Conservation (phyloP, 805 yeast genomes). For the Komagataella ulmi region DNA sequence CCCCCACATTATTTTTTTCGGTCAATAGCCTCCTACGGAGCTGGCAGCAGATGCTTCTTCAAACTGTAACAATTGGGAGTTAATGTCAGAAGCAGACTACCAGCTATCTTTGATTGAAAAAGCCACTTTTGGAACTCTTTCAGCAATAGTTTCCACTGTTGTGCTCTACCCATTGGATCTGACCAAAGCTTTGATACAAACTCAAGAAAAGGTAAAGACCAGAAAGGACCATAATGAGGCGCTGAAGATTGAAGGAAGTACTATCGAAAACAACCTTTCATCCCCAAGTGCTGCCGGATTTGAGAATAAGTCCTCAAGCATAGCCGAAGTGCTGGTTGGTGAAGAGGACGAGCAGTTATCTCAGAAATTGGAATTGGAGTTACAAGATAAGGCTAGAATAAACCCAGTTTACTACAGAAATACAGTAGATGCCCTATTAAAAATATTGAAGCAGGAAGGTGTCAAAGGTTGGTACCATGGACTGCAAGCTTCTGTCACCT, state of each 20-base stretch:
- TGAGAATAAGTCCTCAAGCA: not conserved
- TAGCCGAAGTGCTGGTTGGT: slow-evolving; percentile 8
- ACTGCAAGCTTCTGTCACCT: slow-evolving; percentile 47
- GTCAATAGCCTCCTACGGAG: not conserved
- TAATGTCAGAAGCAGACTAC: not conserved
- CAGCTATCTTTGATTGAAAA: slow-evolving; percentile 55
- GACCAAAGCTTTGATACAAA: slow-evolving; percentile 64
- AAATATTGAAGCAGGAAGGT: slow-evolving; percentile 50
- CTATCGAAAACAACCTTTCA: slow-evolving; percentile 1
- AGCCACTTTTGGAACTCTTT: slow-evolving; percentile 74
- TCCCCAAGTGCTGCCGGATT: not conserved
- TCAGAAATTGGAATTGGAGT: not conserved
- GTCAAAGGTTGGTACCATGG: slow-evolving; percentile 64
- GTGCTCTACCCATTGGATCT: slow-evolving; percentile 73
- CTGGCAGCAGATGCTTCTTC: not conserved
- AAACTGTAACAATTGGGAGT: not conserved
- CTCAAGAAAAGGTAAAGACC: slow-evolving; percentile 42
- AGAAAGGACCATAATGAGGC: not conserved
- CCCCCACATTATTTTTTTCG: not conserved
- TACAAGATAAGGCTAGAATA: not conserved
- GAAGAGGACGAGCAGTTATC: slow-evolving; percentile 10
- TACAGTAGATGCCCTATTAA: slow-evolving; percentile 46
- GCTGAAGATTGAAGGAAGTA: slow-evolving; percentile 1
- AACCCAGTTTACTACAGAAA: slow-evolving; percentile 26
- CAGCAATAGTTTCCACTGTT: slow-evolving; percentile 69